Evolutionary conservation across 106 monocot species (phyloP), one percentile per base, ranked within the genome.

Genomic region (Narthecium ossifragum): DNA sequence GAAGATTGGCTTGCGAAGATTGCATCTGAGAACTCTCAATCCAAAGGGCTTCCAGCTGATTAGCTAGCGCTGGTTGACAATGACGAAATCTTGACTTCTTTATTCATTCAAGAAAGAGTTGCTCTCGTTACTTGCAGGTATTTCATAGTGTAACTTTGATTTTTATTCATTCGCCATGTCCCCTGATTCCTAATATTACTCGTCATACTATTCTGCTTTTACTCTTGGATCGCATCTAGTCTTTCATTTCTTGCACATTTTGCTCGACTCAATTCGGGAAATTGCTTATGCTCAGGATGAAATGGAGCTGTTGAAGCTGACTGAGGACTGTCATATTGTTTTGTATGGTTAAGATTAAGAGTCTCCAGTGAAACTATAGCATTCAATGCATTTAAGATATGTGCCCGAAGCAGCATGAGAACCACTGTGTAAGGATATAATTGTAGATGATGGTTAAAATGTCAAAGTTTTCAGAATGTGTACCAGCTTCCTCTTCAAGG

Each of bases 401-500:
- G n/a, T 43, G 43, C 17, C 43, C 18, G 43, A 43, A 43, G 18
- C 10, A 43, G 43, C 14, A 43, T 43, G 18, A 43, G 17, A 43
- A 17, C 43, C 6, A 43, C 10, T 17, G 14, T 13, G 14, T 17
- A 18, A 13, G 18, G 14, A 17, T 43, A 4, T 1, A 3, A 1
- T 1, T 34, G 9, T 8, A 38, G 11, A 38, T 62, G 34, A 59
- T 63, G 18, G 36, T 57, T 70, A 70, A 43, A 30, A 71, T 59
- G 65, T 32, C 51, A 26, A 33, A 43, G 5, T 13, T 26, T 70
- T 61, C 27, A 17, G 37, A 59, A 8, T 47, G 5, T 50, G 6
- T 25, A 11, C 43, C 58, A 31, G 8, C 10, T 21, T 51, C 33
- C 38, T 9, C 46, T 34, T 57, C 10, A 10, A 0, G 18, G 24